These are phyloP conservation scores for Talaromyces borbonicus DNA, from an alignment of 495 filamentous ascomycete species.

Conservation along the genomic window DNA sequence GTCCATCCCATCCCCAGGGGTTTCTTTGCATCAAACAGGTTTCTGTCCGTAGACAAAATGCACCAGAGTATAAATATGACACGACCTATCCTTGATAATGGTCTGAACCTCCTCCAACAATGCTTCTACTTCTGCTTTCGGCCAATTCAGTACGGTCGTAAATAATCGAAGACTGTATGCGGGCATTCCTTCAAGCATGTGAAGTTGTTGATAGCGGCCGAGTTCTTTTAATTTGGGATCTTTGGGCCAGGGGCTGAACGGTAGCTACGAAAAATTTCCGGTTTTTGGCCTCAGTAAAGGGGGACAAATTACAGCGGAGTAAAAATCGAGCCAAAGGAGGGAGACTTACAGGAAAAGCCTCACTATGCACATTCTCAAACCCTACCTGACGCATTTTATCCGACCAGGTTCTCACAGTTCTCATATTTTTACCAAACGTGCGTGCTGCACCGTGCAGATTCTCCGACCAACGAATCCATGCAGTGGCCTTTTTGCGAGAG, in stretches of 20 bases:
- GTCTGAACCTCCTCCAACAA: conserved; percentile 43
- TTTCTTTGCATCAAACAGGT: conserved; percentile 8
- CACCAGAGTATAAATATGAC: conserved; percentile 37
- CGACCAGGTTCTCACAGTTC: conserved; percentile 17
- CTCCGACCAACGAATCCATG: conserved; percentile 12
- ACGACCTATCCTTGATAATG: conserved; percentile 38
- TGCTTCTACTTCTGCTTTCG: conserved; percentile 44
- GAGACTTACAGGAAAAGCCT: conserved; percentile 13
- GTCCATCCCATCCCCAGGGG: no score
- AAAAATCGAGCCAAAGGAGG: background rate
- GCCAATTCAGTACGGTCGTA: conserved; percentile 46
- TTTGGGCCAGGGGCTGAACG: conserved; percentile 33
- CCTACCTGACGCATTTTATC: conserved; percentile 17
- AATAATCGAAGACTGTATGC: conserved; percentile 37
- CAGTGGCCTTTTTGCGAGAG: conserved; percentile 17
- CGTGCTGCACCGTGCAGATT: conserved; percentile 11
- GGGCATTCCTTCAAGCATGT: conserved; percentile 32
- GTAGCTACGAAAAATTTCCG: conserved; percentile 16
- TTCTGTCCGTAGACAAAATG: conserved; percentile 27
- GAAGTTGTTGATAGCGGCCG: conserved; percentile 30
- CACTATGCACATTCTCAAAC: conserved; percentile 20
- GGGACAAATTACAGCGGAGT: background rate
- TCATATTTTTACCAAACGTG: conserved; percentile 19
- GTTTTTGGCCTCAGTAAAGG: background rate
- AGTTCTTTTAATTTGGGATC: conserved; percentile 38